These are phyloP conservation scores for Talaromyces funiculosus DNA, from an alignment of 2,329 filamentous ascomycete genomes.

Conservation along the genomic window DNA sequence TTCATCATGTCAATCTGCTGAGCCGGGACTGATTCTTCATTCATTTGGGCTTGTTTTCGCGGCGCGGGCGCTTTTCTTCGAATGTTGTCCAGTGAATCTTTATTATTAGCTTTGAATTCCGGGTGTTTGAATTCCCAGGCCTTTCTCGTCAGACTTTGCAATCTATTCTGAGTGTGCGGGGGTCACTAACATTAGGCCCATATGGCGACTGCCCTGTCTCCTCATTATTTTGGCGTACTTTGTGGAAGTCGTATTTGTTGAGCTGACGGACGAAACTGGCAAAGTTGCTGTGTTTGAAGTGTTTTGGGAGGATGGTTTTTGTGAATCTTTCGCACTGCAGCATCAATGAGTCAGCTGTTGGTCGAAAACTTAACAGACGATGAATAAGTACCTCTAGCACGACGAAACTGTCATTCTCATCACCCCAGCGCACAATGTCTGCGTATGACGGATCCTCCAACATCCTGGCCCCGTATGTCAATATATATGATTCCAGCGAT, in stretches of 20 bases:
- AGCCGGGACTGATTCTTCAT: constrained; percentile 70
- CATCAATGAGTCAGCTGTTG: neutral
- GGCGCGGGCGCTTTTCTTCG: constrained; percentile 89
- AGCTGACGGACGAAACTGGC: constrained; percentile 92
- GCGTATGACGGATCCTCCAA: constrained; percentile 90
- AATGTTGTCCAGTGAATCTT: constrained; percentile 94
- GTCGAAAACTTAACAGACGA: constrained; percentile 12
- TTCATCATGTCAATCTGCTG: constrained; percentile 88
- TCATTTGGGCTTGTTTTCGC: constrained; percentile 62
- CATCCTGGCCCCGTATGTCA: constrained; percentile 59
- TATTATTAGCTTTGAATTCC: constrained; percentile 91
- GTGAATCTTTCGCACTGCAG: constrained; percentile 93
- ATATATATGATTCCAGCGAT: constrained; percentile 6
- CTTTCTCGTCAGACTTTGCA: constrained; percentile 39
- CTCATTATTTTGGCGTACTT: constrained; percentile 86
- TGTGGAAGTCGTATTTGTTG: constrained; percentile 98
- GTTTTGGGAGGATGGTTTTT: constrained; percentile 91
- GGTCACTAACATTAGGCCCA: constrained; percentile 62
- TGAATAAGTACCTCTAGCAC: constrained; percentile 74
- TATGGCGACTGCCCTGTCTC: constrained; percentile 77
- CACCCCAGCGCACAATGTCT: constrained; percentile 90
- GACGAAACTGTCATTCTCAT: constrained; percentile 91
- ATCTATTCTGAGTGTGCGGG: neutral
- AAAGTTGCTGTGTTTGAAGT: constrained; percentile 99
- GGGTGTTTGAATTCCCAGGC: constrained; percentile 97